Evolutionary conservation across 176 grass and related monocot species (phyloP), one percentile per base, ranked within the genome.

Genomic region (Bolboschoenus planiculmis): DNA sequence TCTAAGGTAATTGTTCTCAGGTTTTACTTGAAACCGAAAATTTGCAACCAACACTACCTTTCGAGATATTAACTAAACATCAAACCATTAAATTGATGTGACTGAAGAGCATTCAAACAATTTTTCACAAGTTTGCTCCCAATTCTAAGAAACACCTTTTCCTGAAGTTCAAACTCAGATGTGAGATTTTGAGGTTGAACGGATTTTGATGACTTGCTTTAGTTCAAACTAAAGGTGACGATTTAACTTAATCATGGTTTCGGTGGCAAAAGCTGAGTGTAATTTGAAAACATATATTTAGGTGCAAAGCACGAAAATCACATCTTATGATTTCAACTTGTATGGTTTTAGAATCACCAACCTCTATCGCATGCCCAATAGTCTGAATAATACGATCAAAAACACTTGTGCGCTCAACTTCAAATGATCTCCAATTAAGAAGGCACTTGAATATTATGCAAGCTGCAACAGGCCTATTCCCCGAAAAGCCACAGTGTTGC

Each of bases 341-440:
- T 18, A 26, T 5, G 48, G 10, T 31, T 10, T 58, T 35, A 58
- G n/a, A 35, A n/a, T 84, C 74, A 91, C 53, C 56, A 87, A 99
- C 96, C 96, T 99, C 96, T 56, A 99, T 99, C 30, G 96, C 96
- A 86, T 99, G 96, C 60, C 96, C 96, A 74, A 99, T 91, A 79
- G 96, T 99, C 81, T 99, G 96, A 91, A 99, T 95, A 79, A 99
- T 99, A 85, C 92, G 96, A 88, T 99, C 92, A 87, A 99, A 99
- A 79, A 99, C 96, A 88, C 96, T 99, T 82, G 96, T 99, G 26
- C 96, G 76, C 80, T 99, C 96, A 81, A 99, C 96, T 95, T 99
- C 96, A 90, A 99, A 99, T 87, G 96, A 99, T 86, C 96, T 86
- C 96, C 96, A 99, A 80, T 95, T 92, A 51, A 99, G 90, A 95